Conservation (phyloP, 257 asterid species). For the Fraxinus anomala region DNA sequence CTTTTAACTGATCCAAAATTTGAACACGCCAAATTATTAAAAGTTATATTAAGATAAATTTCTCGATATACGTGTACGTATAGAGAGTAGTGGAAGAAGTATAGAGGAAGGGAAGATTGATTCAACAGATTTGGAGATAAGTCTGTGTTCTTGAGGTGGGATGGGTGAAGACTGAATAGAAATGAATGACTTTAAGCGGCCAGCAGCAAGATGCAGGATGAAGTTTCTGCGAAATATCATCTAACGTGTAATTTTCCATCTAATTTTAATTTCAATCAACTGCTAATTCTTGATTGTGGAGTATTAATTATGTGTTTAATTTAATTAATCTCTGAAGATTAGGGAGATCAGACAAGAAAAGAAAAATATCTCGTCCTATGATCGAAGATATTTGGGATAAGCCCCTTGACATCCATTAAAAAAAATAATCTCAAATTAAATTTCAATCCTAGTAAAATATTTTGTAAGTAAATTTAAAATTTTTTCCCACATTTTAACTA, state of each 20-base stretch:
- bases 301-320: background rate
- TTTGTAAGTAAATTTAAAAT: too few species aligned
- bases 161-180: background rate
- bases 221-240: constrained; percentile 59
- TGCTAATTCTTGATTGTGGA: background rate
- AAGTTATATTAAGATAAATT: background rate
- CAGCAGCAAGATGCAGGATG: constrained; percentile 29
- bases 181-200: background rate
- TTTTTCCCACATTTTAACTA: too few species aligned
- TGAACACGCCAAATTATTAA: constrained; percentile 28
- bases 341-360: background rate
- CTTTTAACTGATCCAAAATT: constrained; percentile 36
- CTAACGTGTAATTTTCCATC: constrained; percentile 22
- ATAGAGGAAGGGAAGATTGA: background rate
- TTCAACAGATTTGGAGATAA: constrained; percentile 2
- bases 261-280: constrained; percentile 32
- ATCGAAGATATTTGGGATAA: background rate
- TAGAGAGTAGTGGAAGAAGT: background rate
- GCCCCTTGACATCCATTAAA: too few species aligned
- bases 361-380: background rate
- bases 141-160: background rate
- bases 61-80: background rate
- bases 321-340: background rate
- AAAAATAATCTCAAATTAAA: too few species aligned
- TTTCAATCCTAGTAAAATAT: too few species aligned